A percentile compares a stretch with the other conserved stretches of the same genome.
Evolutionary conservation across 768 basidiomycete genomes (phyloP).

Genomic region (Psilocybe subaeruginosa): DNA sequence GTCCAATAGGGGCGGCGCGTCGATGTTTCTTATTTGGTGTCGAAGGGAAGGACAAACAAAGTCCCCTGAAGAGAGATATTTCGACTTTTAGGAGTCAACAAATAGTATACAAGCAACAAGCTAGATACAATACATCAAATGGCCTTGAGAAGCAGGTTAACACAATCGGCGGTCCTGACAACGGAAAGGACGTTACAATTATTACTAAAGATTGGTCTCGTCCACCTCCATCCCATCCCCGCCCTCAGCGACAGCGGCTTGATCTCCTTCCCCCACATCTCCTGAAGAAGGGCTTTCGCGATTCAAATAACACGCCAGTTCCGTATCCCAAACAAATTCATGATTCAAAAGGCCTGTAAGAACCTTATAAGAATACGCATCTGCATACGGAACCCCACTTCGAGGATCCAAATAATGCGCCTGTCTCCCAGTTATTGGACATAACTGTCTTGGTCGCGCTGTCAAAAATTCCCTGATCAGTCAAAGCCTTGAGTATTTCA

Average conservation of each 20-base stretch:
- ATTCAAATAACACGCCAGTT: slow-evolving; percentile 45
- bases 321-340: slow-evolving; percentile 69
- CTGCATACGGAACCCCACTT: slow-evolving; percentile 80
- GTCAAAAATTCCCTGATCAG: not conserved
- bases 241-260: not conserved
- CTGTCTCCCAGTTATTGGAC: slow-evolving; percentile 77
- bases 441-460: slow-evolving; percentile 70
- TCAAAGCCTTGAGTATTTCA: not conserved
- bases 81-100: too few relatives aligned
- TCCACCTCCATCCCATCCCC: slow-evolving; percentile 6
- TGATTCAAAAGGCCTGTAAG: slow-evolving; percentile 66
- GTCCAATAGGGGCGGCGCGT: not conserved
- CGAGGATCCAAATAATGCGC: slow-evolving; percentile 84
- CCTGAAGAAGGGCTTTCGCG: slow-evolving; percentile 23
- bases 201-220: not conserved
- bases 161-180: too few relatives aligned
- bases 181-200: too few relatives aligned
- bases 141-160: too few relatives aligned
- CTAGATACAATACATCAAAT: too few relatives aligned
- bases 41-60: not conserved
- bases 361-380: slow-evolving; percentile 62
- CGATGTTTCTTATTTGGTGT: slow-evolving; percentile 2
- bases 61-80: not conserved
- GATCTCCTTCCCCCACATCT: not conserved
- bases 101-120: too few relatives aligned